phyloP scores from a whole-genome alignment of 148 eudicot genomes.

The Nyssa sinensis region DNA sequence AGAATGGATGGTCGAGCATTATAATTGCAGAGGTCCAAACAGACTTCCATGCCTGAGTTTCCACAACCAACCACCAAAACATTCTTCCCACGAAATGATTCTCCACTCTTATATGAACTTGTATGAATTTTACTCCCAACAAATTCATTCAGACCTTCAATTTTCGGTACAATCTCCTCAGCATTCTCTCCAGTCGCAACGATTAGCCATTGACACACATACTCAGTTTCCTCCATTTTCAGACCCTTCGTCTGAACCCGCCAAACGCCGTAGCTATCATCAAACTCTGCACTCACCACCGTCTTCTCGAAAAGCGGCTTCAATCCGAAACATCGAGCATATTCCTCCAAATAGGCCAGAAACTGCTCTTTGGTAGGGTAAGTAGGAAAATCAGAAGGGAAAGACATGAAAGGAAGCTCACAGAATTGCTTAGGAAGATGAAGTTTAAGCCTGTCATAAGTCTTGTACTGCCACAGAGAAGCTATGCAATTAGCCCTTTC shows the following conservation, averaged over 20 bases:
- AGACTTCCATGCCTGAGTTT: constrained; percentile 1
- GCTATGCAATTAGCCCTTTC: constrained; percentile 57
- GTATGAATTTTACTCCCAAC: background rate
- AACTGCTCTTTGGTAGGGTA: constrained; percentile 69
- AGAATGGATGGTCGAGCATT: background rate
- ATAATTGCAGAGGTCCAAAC: background rate
- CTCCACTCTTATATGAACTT: background rate
- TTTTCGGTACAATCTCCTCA: background rate
- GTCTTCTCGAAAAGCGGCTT: constrained; percentile 32
- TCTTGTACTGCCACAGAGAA: constrained; percentile 54
- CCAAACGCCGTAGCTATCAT: background rate
- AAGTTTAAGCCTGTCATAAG: constrained; percentile 65
- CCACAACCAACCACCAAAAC: background rate
- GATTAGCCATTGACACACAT: background rate
- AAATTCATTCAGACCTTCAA: background rate
- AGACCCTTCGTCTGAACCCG: background rate
- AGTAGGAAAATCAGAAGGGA: constrained; percentile 52
- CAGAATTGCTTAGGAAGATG: constrained; percentile 68
- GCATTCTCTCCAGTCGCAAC: constrained; percentile 1
- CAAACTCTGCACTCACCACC: background rate
- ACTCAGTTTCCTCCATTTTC: constrained; percentile 10
- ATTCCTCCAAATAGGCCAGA: constrained; percentile 42
- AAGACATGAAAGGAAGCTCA: constrained; percentile 48
- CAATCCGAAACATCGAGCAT: constrained; percentile 36
- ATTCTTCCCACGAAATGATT: background rate